Percentiles rank a stretch among this genome's conserved stretches.
Conservation (phyloP, 441 rosid genomes). For the Metrosideros polymorpha region DNA sequence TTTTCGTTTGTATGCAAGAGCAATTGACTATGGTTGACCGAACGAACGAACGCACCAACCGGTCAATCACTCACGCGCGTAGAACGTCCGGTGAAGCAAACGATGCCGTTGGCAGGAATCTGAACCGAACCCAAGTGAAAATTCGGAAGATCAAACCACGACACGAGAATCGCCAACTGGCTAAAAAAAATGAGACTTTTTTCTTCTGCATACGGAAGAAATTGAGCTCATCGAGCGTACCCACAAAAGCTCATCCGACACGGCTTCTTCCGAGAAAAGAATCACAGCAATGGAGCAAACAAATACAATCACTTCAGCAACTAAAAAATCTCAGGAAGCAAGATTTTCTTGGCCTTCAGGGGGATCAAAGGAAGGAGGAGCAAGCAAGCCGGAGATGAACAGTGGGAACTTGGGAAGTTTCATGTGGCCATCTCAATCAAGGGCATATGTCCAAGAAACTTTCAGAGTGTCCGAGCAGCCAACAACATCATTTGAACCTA, state of each 20-base stretch:
- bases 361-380: neutral
- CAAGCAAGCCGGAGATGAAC: neutral
- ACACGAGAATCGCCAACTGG: neutral
- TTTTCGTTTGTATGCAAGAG: neutral
- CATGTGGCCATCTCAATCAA: neutral
- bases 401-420: neutral
- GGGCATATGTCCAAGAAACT: neutral
- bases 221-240: neutral
- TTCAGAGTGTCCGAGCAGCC: neutral
- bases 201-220: neutral
- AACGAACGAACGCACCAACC: neutral
- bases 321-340: neutral
- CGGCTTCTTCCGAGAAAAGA: neutral
- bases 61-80: neutral
- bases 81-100: neutral
- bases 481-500: neutral
- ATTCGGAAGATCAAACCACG: neutral
- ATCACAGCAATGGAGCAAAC: neutral
- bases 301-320: neutral
- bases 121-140: neutral
- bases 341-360: neutral
- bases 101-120: neutral
- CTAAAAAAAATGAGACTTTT: neutral
- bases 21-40: neutral
- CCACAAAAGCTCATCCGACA: neutral